These are phyloP conservation scores for Pestalotiopsis sp. DNA, from an alignment of 2,329 filamentous ascomycete genomes.

Conservation along the genomic window DNA sequence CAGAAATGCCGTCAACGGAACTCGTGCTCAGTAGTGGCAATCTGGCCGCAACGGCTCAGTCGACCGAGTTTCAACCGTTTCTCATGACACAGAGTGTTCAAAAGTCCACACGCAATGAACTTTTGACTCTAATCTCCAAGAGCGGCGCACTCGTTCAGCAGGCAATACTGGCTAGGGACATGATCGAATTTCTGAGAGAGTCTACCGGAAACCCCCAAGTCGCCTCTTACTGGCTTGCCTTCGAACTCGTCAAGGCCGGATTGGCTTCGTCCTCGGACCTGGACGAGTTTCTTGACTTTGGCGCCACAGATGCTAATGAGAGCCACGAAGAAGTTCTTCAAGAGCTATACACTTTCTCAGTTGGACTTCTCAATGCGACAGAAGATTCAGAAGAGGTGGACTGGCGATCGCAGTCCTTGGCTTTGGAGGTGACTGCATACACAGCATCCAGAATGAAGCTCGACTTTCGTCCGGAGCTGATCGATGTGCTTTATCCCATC, in stretches of 20 bases:
- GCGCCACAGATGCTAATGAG: conserved; percentile 40
- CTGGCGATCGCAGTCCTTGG: conserved; percentile 77
- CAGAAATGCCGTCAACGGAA: conserved; percentile 31
- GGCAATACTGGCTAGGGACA: conserved; percentile 62
- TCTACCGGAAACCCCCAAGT: conserved; percentile 62
- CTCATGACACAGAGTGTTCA: conserved; percentile 69
- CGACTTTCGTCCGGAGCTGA: conserved; percentile 80
- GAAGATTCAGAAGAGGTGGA: conserved; percentile 54
- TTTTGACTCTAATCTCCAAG: conserved; percentile 59
- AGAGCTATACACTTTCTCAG: conserved; percentile 71
- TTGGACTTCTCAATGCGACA: conserved; percentile 61
- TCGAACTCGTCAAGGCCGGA: conserved; percentile 68
- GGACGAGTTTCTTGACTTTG: conserved; percentile 68
- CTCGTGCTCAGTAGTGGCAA: conserved; percentile 32
- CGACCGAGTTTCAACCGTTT: conserved; percentile 57
- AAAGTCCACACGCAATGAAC: conserved; percentile 57
- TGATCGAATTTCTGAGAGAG: conserved; percentile 66
- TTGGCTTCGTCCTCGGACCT: conserved; percentile 55
- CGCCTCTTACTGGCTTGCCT: conserved; percentile 79
- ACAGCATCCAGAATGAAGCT: conserved; percentile 68
- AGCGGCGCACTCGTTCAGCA: conserved; percentile 61
- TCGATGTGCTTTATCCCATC: conserved; percentile 91
- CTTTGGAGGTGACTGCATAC: conserved; percentile 78
- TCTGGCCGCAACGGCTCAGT: conserved; percentile 22
- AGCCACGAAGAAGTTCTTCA: conserved; percentile 53